phyloP scores from a whole-genome alignment of 352 stramenopile genomes.

The Phytophthora cactorum region DNA sequence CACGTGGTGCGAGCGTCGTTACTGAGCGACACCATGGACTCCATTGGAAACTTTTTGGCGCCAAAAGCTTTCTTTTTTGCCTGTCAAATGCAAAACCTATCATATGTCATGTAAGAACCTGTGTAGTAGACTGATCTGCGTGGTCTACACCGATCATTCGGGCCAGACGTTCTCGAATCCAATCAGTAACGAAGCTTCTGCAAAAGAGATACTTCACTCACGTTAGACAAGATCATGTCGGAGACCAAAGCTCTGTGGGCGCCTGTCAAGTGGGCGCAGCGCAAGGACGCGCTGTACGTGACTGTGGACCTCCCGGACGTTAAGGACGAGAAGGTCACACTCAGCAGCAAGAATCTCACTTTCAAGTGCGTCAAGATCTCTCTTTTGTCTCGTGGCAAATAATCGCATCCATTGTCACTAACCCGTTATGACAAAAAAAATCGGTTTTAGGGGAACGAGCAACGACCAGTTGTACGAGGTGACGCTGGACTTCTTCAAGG shows the following conservation, averaged over 20 bases:
- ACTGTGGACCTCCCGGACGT: slow-evolving; percentile 96
- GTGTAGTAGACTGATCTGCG: not conserved
- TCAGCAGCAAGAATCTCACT: slow-evolving; percentile 89
- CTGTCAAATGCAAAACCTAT: slow-evolving; percentile 4
- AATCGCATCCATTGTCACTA: not conserved
- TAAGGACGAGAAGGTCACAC: slow-evolving; percentile 92
- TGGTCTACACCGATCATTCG: slow-evolving; percentile 13
- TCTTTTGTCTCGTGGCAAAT: not conserved
- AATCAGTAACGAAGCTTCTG: slow-evolving; percentile 24
- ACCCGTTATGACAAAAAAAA: slow-evolving; percentile 4
- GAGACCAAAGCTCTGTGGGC: slow-evolving; percentile 76
- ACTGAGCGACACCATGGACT: slow-evolving; percentile 35
- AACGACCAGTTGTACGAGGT: slow-evolving; percentile 95
- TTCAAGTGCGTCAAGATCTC: slow-evolving; percentile 68
- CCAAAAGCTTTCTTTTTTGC: not conserved
- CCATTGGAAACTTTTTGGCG: not conserved
- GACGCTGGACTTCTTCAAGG: slow-evolving; percentile 95
- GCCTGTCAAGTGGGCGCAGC: slow-evolving; percentile 96
- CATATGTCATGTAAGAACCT: slow-evolving; percentile 1
- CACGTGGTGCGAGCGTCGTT: slow-evolving; percentile 51
- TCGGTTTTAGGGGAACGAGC: slow-evolving; percentile 73
- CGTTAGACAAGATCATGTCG: slow-evolving; percentile 28
- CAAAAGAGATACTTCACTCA: slow-evolving; percentile 10
- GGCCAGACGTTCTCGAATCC: slow-evolving; percentile 44
- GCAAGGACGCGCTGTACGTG: slow-evolving; percentile 96